Evolutionary conservation across 192 early-diverging fungal genomes (phyloP), one percentile per base, ranked within the genome.

Genomic region (Entophlyctis helioformis): DNA sequence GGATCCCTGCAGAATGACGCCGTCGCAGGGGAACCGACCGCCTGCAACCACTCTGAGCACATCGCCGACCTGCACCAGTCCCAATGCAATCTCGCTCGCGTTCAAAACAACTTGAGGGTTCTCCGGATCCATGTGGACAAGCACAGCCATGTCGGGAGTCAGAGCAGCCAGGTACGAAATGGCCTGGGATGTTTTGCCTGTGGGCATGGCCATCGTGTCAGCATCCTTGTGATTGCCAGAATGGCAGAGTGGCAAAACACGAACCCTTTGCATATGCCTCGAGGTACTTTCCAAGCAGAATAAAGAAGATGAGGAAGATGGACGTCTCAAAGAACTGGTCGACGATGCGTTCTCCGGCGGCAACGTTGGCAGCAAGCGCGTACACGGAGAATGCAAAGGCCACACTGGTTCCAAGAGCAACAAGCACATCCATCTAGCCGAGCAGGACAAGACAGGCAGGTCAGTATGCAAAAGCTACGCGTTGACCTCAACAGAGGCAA

Each of bases 211-310:
- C 9, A 8, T 31, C 29, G 29, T 8, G 11, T 31, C 6, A 29
- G 32, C 8, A 27, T 40, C 20, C 12, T 4, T 40, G 21, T 4
- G 20, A 7, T 4, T 4, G 5, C 29, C 29, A 4, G 29, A 31
- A 31, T 8, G 6, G 6, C 6, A 31, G 29, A 4, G 4, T 4
- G 29, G 11, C 29, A 51, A 26, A 51, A 48, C 3, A 1, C 53
- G 74, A 66, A 21, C 84, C 85, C 44, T 85, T 90, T 3, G 84
- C 85, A 54, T 76, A 74, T 11, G 66, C 66, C 49, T 87, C 84
- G 31, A 90, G 53, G 68, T 81, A 90, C 53, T 84, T 86, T 33
- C 87, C 87, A 18, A 88, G 57, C 35, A 82, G 64, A 48, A 90
- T 83, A 62, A 90, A 87, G 0, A 82, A 83, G 33, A 88, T 77